Evolutionary conservation across 2,329 filamentous ascomycete species (phyloP).

Genomic region (Monosporascus sp.): DNA sequence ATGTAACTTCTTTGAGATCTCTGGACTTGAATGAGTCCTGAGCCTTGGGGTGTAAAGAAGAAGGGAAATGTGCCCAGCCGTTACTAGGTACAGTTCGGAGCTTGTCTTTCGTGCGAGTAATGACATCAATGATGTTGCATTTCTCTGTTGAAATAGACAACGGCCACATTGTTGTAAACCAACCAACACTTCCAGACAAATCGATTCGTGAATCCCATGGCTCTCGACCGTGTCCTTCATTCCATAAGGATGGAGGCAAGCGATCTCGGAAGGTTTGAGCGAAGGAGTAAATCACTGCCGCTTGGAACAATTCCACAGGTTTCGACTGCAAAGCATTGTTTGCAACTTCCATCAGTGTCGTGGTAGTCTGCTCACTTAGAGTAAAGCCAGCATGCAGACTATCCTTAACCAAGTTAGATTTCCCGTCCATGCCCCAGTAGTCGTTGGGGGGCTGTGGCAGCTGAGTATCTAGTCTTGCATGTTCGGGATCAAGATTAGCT

Average conservation of each 20-base stretch:
- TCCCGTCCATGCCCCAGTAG: neutral
- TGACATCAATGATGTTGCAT: neutral
- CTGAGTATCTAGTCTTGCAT: too few species aligned
- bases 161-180: constrained; percentile 7
- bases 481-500: too few species aligned
- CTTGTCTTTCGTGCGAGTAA: neutral
- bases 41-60: constrained; percentile 10
- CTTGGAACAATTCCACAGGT: constrained; percentile 6
- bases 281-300: constrained; percentile 4
- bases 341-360: too few species aligned
- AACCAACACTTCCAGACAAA: constrained; percentile 8
- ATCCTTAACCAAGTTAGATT: too few species aligned
- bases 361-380: too few species aligned
- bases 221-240: constrained; percentile 11
- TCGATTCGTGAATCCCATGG: constrained; percentile 4
- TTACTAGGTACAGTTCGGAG: constrained; percentile 24
- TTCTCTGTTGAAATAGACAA: neutral
- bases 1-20: constrained; percentile 31
- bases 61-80: constrained; percentile 34
- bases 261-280: constrained; percentile 6
- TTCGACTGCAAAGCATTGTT: neutral
- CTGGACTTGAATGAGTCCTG: constrained; percentile 12
- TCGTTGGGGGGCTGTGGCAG: neutral
- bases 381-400: too few species aligned
- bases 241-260: constrained; percentile 3